A percentile compares a stretch with the other conserved stretches of the same genome.
Conservation (phyloP, 2,329 filamentous ascomycete species). For the Fusarium sp. region DNA sequence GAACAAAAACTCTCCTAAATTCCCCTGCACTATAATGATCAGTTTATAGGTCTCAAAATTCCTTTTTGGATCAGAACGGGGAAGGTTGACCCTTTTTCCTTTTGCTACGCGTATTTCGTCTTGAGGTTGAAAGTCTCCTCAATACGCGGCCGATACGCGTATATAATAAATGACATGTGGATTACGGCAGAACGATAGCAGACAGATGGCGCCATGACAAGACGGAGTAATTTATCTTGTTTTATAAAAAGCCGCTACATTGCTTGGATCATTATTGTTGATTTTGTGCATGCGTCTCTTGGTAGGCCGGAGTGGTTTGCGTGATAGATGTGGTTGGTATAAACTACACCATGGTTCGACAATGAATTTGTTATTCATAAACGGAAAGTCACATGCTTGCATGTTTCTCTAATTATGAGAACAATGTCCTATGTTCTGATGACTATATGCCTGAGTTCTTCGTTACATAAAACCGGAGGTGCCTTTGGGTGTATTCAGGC, state of each 20-base stretch:
- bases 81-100: accelerated
- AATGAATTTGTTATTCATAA: too few relatives aligned
- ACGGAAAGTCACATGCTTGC: too few relatives aligned
- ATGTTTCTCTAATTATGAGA: too few relatives aligned
- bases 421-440: too few relatives aligned
- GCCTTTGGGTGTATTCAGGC: too few relatives aligned
- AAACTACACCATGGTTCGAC: too few relatives aligned
- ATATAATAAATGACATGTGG: neutral
- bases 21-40: neutral
- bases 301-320: too few relatives aligned
- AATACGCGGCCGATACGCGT: neutral
- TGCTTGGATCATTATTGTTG: too few relatives aligned
- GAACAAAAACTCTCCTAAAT: neutral
- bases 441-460: too few relatives aligned
- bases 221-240: neutral
- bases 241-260: neutral
- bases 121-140: neutral
- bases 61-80: neutral
- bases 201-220: neutral
- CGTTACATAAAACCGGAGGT: too few relatives aligned
- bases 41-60: neutral
- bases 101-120: neutral
- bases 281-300: too few relatives aligned
- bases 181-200: accelerated
- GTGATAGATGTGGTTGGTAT: too few relatives aligned